Conservation (phyloP, 306 rosid genomes). For the Cucurbita argyrosperma region DNA sequence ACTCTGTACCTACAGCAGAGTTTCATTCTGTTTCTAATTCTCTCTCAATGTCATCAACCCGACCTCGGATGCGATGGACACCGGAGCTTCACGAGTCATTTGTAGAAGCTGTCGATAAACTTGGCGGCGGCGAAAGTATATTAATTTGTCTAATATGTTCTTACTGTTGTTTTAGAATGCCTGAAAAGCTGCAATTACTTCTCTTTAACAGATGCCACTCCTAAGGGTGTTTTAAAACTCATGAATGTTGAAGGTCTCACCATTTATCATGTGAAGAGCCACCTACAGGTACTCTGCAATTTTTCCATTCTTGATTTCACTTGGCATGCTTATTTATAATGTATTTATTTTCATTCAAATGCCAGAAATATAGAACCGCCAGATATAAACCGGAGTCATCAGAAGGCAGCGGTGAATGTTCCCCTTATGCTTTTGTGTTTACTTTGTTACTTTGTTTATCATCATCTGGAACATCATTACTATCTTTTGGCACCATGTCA, state of each 20-base stretch:
- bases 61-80: constrained; percentile 95
- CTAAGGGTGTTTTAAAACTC: constrained; percentile 73
- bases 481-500: neutral
- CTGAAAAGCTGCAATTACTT: neutral
- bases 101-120: constrained; percentile 76
- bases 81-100: constrained; percentile 93
- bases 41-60: constrained; percentile 28
- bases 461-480: neutral
- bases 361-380: constrained; percentile 94
- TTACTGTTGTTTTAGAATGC: neutral
- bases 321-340: constrained; percentile 12
- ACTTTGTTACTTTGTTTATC: constrained; percentile 1
- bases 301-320: constrained; percentile 6
- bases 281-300: constrained; percentile 49
- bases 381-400: constrained; percentile 76
- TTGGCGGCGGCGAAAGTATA: constrained; percentile 87
- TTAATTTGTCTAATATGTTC: constrained; percentile 8
- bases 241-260: constrained; percentile 88
- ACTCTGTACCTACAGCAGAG: constrained; percentile 27
- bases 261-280: constrained; percentile 94
- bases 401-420: constrained; percentile 45
- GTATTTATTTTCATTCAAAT: constrained; percentile 3
- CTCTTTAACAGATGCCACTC: constrained; percentile 68
- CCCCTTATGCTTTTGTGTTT: constrained; percentile 10
- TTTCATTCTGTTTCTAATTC: constrained; percentile 23